These are phyloP conservation scores for Claviceps citrina DNA, from an alignment of 2,329 filamentous ascomycete genomes.

Conservation along the genomic window DNA sequence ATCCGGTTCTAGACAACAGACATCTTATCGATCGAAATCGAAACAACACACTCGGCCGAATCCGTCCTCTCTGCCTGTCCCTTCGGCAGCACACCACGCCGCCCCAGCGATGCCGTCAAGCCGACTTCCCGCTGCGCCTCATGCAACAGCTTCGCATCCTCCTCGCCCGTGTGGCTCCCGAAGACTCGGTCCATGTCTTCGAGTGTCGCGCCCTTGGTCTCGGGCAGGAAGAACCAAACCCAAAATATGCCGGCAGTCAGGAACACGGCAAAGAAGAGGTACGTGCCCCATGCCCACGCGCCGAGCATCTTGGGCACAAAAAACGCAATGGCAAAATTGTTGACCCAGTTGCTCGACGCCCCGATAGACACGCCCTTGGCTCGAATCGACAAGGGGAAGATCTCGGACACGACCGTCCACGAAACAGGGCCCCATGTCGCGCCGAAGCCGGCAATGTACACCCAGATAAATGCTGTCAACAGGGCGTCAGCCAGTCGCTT, in stretches of 20 bases:
- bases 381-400: conserved; percentile 26
- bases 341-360: conserved; percentile 21
- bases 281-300: conserved; percentile 31
- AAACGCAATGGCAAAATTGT: conserved; percentile 32
- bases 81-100: too few species aligned
- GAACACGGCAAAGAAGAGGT: conserved; percentile 40
- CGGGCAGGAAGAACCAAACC: conserved; percentile 35
- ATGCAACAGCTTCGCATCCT: conserved; percentile 11
- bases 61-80: too few species aligned
- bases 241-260: conserved; percentile 32
- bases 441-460: conserved; percentile 36
- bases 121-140: conserved; percentile 13
- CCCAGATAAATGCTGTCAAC: conserved; percentile 16
- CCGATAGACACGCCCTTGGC: conserved; percentile 11
- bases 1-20: too few species aligned
- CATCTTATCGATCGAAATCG: too few species aligned
- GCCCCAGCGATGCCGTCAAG: conserved; percentile 7
- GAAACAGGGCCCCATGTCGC: conserved; percentile 31
- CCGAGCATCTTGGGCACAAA: conserved; percentile 26
- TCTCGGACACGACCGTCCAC: conserved; percentile 33
- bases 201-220: conserved; percentile 38
- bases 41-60: not conserved
- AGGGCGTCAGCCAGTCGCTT: too few species aligned
- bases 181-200: conserved; percentile 41
- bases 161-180: conserved; percentile 19